Percentiles rank a stretch among this genome's conserved stretches.
Evolutionary conservation across 73 alveolate species (phyloP).

Genomic region (Uronychia setigera): DNA sequence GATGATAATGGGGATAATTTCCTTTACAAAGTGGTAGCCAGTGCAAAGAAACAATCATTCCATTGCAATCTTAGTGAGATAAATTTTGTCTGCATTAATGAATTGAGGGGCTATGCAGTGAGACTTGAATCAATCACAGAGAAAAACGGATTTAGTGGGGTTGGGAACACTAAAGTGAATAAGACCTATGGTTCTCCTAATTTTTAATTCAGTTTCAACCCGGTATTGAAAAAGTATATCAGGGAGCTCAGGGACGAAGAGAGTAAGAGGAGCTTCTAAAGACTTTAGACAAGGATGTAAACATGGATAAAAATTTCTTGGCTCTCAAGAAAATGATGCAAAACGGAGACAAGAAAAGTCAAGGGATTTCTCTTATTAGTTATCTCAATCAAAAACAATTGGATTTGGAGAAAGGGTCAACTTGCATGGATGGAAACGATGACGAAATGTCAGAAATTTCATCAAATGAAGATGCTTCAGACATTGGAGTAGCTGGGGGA

Average conservation of each 20-base stretch:
- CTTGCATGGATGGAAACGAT: slow-evolving; percentile 3
- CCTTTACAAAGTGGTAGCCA: slow-evolving; percentile 23
- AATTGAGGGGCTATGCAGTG: not conserved
- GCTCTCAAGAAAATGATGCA: slow-evolving; percentile 20
- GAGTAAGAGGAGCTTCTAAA: slow-evolving; percentile 9
- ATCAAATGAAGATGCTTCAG: slow-evolving; percentile 11
- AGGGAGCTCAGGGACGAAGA: slow-evolving; percentile 60
- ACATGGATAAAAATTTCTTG: slow-evolving; percentile 19
- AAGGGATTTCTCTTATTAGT: not conserved
- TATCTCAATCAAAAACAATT: not conserved
- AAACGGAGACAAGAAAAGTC: not conserved
- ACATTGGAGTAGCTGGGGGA: slow-evolving; percentile 6
- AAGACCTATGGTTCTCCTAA: not conserved
- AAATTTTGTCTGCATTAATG: slow-evolving; percentile 12
- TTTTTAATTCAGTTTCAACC: slow-evolving; percentile 41
- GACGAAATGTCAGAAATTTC: slow-evolving; percentile 28
- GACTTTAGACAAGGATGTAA: not conserved
- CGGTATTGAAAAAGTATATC: slow-evolving; percentile 22
- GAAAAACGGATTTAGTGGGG: not conserved
- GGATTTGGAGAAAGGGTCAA: not conserved
- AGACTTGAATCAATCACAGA: not conserved
- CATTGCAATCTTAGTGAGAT: slow-evolving; percentile 35
- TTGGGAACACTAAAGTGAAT: not conserved
- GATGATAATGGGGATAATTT: slow-evolving; percentile 19
- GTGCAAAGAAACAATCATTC: not conserved